Evolutionary conservation across 495 filamentous ascomycete genomes (phyloP).

Genomic region (Saxophila tyrrhenica): DNA sequence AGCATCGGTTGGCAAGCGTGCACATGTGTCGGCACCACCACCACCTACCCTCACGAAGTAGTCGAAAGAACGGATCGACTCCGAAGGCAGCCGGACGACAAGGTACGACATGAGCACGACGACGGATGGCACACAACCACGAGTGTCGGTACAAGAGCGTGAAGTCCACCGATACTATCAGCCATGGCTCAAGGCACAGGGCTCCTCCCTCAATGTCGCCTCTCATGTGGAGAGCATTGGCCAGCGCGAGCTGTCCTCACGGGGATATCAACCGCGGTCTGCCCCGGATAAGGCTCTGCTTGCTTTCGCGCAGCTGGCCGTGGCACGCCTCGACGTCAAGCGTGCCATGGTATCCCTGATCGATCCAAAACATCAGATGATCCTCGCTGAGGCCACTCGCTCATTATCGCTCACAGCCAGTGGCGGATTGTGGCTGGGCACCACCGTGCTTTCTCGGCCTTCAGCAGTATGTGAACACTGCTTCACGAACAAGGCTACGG

Average conservation of each 20-base stretch:
- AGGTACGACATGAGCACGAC: background rate
- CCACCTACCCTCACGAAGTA: too few relatives aligned
- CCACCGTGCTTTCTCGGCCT: background rate
- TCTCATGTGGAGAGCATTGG: background rate
- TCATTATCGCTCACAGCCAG: constrained; percentile 14
- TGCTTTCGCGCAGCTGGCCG: constrained; percentile 35
- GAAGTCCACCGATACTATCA: constrained; percentile 8
- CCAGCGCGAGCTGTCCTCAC: background rate
- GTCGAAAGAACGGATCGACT: too few relatives aligned
- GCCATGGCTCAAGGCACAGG: constrained; percentile 4
- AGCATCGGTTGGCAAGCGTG: too few relatives aligned
- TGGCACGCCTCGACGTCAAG: constrained; percentile 29
- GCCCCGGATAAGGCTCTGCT: constrained; percentile 32
- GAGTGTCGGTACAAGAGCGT: background rate
- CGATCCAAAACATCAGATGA: constrained; percentile 28
- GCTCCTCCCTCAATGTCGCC: constrained; percentile 1
- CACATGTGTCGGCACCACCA: too few relatives aligned
- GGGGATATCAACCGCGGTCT: background rate
- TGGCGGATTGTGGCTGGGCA: constrained; percentile 24
- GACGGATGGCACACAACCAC: background rate
- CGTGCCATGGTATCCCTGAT: constrained; percentile 34
- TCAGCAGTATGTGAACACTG: constrained; percentile 13
- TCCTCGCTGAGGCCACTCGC: constrained; percentile 31
- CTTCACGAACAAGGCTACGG: constrained; percentile 17
- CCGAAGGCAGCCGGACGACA: background rate